Base-by-base conservation (phyloP, 2,329 filamentous ascomycete species). In the Septoria linicola region DNA sequence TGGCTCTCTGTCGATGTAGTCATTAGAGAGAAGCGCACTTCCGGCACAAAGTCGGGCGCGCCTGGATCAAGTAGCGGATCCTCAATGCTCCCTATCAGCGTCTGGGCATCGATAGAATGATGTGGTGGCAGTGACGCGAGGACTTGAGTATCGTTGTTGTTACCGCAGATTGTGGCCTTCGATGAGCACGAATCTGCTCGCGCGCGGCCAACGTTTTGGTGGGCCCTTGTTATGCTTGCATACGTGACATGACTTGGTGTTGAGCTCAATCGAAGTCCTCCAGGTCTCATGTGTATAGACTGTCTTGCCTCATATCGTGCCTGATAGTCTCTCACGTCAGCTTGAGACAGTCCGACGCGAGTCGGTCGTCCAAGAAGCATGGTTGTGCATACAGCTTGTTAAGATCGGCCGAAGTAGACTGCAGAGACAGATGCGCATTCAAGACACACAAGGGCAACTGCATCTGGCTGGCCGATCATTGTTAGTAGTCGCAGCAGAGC, bases 301-400 rank as follows among this genome's bases (percentile, higher is more conserved):
- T 57, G 60, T 42, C 55, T 60, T 39, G 54, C 57, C 27, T 46
- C 36, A 14, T 52, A 54, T 37, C 62, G 52, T 14, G 53, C 44
- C 3, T 67, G 57, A 42, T 62, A 57, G 27, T 62, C 63, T 17
- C 49, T 44, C 21, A 66, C 51, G 49, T 69, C 67, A 20, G 59
- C 53, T 19, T 55, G 41, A 10, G 58, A 64, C 42, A 68, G 61
- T 6, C 54, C 50, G 51, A 69, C 57, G 25, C 57, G 59, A 10
- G 65, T 62, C 13, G 64, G 53, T 6, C 56, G 57, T 39, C 55
- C 60, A n/a, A 58, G 63, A 13, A 68, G 60, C 66, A 69, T 68
- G 13, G n/a, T n/a, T n/a, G n/a, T n/a, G n/a, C n/a, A n/a, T n/a
- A n/a, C n/a, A n/a, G n/a, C 20, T 25, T 39, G 10, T 6, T 39